Percentiles rank a stretch among this genome's conserved stretches.
Evolutionary conservation across 2,329 filamentous ascomycete species (phyloP).

Genomic region (Paramyrothecium sp.): DNA sequence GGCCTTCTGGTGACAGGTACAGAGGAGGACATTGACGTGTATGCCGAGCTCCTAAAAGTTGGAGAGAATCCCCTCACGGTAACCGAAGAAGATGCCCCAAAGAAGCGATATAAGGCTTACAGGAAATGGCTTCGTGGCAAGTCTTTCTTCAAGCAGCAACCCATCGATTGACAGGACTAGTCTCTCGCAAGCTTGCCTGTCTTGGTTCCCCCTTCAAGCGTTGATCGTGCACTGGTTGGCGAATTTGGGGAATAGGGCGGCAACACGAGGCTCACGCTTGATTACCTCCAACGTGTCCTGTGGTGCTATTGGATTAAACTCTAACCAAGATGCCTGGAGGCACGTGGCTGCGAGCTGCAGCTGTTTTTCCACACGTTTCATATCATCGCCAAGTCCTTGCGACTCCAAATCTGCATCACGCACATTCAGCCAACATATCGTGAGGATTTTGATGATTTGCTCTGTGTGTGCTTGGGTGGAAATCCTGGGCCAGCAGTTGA

Average conservation of each 20-base stretch:
- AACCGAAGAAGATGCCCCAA: constrained; percentile 78
- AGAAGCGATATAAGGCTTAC: constrained; percentile 97
- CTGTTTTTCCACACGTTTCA: constrained; percentile 10
- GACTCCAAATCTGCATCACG: constrained; percentile 26
- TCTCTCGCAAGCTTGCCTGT: background rate
- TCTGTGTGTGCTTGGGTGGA: constrained; percentile 51
- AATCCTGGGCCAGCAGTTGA: constrained; percentile 70
- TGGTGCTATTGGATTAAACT: constrained; percentile 9
- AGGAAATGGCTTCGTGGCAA: constrained; percentile 92
- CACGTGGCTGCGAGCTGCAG: constrained; percentile 16
- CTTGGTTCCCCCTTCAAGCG: background rate
- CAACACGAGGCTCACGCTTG: constrained; percentile 25
- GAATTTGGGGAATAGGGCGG: constrained; percentile 18
- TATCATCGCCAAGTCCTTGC: background rate
- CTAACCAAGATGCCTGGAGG: constrained; percentile 19
- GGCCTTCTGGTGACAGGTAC: constrained; percentile 52
- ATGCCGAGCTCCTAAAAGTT: constrained; percentile 73
- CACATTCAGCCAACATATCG: constrained; percentile 61
- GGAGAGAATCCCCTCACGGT: constrained; percentile 85
- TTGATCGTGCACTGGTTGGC: background rate
- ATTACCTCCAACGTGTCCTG: constrained; percentile 15
- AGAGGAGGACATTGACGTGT: constrained; percentile 51
- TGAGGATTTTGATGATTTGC: constrained; percentile 62
- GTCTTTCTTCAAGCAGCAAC: constrained; percentile 91
- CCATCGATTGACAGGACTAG: constrained; percentile 46